phyloP scores from a whole-genome alignment of 148 eudicot species.

The Drosera capensis region DNA sequence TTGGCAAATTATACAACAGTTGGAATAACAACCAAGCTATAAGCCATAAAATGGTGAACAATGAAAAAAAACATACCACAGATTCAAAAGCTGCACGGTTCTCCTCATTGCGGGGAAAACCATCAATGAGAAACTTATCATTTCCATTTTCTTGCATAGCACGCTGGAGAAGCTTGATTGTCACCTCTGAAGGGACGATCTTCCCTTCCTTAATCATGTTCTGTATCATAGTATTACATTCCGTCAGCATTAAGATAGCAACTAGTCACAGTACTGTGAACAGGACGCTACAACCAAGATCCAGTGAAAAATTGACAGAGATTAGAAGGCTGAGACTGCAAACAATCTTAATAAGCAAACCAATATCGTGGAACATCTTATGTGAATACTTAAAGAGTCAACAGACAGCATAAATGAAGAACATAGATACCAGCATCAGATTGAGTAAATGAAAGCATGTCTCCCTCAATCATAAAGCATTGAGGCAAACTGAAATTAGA shows the following conservation, averaged over 20 bases:
- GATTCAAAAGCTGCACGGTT: conserved; percentile 9
- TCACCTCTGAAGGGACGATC: conserved; percentile 15
- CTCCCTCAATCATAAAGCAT: no score
- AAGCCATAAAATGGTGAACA: neutral
- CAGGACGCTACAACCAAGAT: no score
- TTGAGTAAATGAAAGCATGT: no score
- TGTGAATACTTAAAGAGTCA: no score
- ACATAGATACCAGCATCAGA: no score
- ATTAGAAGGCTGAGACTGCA: no score
- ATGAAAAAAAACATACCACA: neutral
- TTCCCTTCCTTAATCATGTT: conserved; percentile 19
- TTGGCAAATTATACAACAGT: neutral
- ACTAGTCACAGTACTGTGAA: no score
- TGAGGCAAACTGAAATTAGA: neutral
- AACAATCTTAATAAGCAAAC: no score
- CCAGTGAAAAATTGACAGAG: no score
- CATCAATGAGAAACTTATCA: conserved; percentile 14
- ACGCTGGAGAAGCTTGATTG: conserved; percentile 10
- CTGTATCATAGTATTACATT: conserved; percentile 9
- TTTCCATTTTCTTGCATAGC: conserved; percentile 14
- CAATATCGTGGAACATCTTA: no score
- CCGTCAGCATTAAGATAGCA: no score
- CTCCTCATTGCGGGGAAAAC: conserved; percentile 21
- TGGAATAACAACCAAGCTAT: neutral
- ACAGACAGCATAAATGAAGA: no score